Base-by-base conservation (phyloP, 106 monocot genomes). In the Phalaenopsis aphrodite region DNA sequence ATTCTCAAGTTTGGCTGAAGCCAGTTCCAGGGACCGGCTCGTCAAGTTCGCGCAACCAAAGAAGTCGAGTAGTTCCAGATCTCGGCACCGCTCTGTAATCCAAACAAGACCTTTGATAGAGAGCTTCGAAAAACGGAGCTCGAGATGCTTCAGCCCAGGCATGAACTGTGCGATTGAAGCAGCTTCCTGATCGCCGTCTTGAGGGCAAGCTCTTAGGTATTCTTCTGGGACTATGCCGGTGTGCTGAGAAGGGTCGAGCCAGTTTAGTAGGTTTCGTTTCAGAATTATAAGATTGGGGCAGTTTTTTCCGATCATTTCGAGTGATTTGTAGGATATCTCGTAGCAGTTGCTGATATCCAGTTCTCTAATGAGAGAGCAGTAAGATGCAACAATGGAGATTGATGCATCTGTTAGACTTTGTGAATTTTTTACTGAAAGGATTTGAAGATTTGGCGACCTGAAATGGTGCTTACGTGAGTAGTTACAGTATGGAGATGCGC, bases 181-280 rank as follows among this genome's bases (percentile, higher is more conserved):
- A 39, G 98, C 98, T 72, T 98, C 94, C 57, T 66, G 56, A 42
- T 94, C 94, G 57, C 94, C 94, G 87, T 97, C 96, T 83, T 97
- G 94, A 18, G 97, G 97, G 57, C 90, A 88, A 11, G 86, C 81
- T 78, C 87, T 80, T 23, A 98, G 67, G 52, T 98, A 94, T 41
- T 88, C 90, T 14, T 86, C 81, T 19, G 98, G 94, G 45, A 98
- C 88, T 65, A 94, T 81, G 8, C 94, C 98, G 1, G 85, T 47
- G 82, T 98, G 94, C 82, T 98, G 92, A 19, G 98, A 94, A 19
- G 98, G 92, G 79, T 98, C 98, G 16, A 94, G 84, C 98, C 98
- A 98, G 79, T 98, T 98, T 83, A 98, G 78, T 41, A 92, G 49
- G 71, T 98, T 90, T 76, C 98, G 83, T 76, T 87, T 94, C 49